phyloP scores from a whole-genome alignment of 306 rosid species.

The Hylodesmum podocarpum region DNA sequence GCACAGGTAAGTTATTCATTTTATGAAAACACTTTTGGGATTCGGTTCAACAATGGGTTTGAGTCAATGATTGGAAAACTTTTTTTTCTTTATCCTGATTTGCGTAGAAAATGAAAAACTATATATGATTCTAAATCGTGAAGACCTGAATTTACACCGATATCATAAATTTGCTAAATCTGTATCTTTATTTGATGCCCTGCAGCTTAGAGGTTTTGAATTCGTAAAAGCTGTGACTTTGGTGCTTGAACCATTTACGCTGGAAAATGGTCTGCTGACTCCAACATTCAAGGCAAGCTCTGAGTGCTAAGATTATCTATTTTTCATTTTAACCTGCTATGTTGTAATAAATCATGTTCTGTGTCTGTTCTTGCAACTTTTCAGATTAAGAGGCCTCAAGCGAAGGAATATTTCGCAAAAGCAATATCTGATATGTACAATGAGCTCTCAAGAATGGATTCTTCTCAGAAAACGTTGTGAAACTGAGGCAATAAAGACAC shows the following conservation, averaged over 20 bases:
- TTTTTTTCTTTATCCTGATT: no score
- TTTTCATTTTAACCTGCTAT: background rate
- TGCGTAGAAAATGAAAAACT: no score
- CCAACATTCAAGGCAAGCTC: conserved; percentile 92
- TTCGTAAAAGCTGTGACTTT: conserved; percentile 77
- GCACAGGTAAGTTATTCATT: conserved; percentile 66
- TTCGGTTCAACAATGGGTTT: no score
- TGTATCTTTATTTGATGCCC: conserved; percentile 23
- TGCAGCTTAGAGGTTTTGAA: conserved; percentile 97
- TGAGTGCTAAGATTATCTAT: background rate
- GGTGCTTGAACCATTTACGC: conserved; percentile 70
- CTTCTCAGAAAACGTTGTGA: conserved; percentile 43
- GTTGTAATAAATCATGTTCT: background rate
- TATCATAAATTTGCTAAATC: no score
- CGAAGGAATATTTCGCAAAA: conserved; percentile 69
- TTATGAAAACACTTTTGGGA: background rate
- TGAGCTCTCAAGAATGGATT: conserved; percentile 64
- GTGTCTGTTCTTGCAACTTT: conserved; percentile 12
- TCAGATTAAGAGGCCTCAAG: conserved; percentile 96
- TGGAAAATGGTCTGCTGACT: conserved; percentile 90
- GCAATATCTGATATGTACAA: conserved; percentile 76
- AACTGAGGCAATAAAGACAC: conserved; percentile 24
- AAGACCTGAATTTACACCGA: no score
- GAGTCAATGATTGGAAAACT: no score
- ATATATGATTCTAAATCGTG: no score